These are phyloP conservation scores for Botryotinia convoluta DNA, from an alignment of 2,329 filamentous ascomycete genomes.

Conservation along the genomic window DNA sequence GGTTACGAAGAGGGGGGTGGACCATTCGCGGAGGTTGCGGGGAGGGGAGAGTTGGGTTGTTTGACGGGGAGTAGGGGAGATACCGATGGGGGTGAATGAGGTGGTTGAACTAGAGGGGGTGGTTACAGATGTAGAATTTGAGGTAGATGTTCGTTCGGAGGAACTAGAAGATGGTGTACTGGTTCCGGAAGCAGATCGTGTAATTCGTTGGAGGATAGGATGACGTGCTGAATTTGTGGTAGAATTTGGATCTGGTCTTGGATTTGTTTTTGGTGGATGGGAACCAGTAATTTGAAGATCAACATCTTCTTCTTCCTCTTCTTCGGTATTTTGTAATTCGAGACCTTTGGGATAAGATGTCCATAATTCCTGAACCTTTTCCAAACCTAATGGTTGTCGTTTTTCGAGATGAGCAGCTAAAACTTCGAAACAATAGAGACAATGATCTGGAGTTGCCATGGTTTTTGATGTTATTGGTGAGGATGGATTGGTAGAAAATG, in stretches of 20 bases:
- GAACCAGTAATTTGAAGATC: not conserved
- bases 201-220: conserved; percentile 26
- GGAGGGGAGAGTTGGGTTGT: conserved; percentile 28
- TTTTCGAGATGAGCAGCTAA: conserved; percentile 73
- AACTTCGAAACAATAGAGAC: conserved; percentile 88
- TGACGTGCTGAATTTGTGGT: conserved; percentile 20
- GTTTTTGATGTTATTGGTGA: conserved; percentile 5
- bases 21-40: conserved; percentile 41
- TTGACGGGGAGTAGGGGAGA: conserved; percentile 22
- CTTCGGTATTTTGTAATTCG: conserved; percentile 39
- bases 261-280: not conserved
- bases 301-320: conserved; percentile 36
- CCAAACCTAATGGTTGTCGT: conserved; percentile 64
- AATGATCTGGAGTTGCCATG: conserved; percentile 87
- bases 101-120: conserved; percentile 47
- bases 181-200: conserved; percentile 17
- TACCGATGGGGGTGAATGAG: conserved; percentile 30
- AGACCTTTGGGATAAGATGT: conserved; percentile 40
- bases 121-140: conserved; percentile 40
- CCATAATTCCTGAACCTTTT: conserved; percentile 67
- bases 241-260: conserved; percentile 4
- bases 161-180: conserved; percentile 8
- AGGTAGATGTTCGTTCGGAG: conserved; percentile 18
- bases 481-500: not conserved
- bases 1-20: conserved; percentile 75